phyloP scores from a whole-genome alignment of 2,329 filamentous ascomycete genomes.

The Xylaria sp. region DNA sequence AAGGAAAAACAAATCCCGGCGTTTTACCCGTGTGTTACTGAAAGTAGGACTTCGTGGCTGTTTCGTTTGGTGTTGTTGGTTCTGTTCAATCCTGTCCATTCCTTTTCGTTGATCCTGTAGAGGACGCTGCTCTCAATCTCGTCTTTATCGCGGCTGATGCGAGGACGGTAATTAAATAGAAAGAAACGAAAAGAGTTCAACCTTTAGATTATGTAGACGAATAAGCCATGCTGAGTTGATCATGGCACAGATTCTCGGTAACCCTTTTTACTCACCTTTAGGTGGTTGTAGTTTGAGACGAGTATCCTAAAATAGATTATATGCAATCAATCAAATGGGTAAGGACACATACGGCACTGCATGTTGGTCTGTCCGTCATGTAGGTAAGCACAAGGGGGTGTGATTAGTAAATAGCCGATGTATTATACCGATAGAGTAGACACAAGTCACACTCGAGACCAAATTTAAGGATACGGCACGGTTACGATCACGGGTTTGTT shows the following conservation, averaged over 20 bases:
- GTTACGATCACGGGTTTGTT: slow-evolving; percentile 3
- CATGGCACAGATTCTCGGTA: slow-evolving; percentile 10
- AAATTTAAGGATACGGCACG: slow-evolving; percentile 29
- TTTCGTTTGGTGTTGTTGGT: not conserved
- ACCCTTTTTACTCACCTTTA: slow-evolving; percentile 26
- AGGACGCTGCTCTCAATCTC: not conserved
- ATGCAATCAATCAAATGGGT: slow-evolving; percentile 20
- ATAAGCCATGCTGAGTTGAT: not conserved
- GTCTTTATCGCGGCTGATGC: not conserved
- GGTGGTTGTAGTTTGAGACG: not conserved
- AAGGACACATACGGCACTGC: slow-evolving; percentile 28
- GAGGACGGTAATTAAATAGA: not conserved
- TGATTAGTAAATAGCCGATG: slow-evolving; percentile 21
- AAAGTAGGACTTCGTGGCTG: slow-evolving; percentile 4
- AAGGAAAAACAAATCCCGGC: not conserved
- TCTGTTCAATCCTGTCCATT: slow-evolving; percentile 20
- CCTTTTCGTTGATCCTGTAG: not conserved
- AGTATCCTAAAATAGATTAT: slow-evolving; percentile 25
- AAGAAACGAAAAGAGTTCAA: not conserved
- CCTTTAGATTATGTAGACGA: not conserved
- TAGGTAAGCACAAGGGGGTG: slow-evolving; percentile 20
- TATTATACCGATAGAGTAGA: not conserved
- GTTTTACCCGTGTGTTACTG: slow-evolving; percentile 1
- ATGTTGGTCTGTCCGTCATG: slow-evolving; percentile 9
- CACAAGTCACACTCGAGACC: not conserved